Base-by-base conservation (phyloP, 257 asterid genomes). In the Prunella vulgaris region DNA sequence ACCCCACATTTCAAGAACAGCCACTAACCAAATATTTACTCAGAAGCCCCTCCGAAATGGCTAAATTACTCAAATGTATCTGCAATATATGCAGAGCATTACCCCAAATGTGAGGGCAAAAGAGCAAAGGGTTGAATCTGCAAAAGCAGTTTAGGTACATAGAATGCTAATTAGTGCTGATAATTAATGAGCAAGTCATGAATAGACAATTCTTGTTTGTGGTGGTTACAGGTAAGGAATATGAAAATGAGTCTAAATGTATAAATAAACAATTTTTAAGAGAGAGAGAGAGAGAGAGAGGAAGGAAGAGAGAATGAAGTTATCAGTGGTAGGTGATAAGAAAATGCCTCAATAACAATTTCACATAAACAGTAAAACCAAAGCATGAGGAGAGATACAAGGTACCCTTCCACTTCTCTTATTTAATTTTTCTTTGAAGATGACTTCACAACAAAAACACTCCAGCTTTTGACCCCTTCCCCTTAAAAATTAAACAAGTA, bases 311-410 rank as follows among this genome's bases (percentile, higher is more conserved):
- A 82, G 76, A 77, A 77, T 78, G 88, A 87, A 84, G 89, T 88
- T 84, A 78, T 90, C 94, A 82, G 68, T 72, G 86, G 84, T 90
- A 80, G 95, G 96, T 86, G 80, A 75, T 82, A 80, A 83, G 84
- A 83, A 86, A 88, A 83, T 64, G 82, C 70, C 86, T 79, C 76
- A 57, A 66, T 73, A 76, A 75, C 79, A 62, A 76, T 64, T 76
- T 38, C 49, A 66, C 62, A 61, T 66, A 66, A 46, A 77, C 87
- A 83, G 92, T 88, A 75, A 83, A 77, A 80, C 80, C 65, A 75
- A 88, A 85, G 92, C 84, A 79, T 87, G 70, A 68, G 64, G 66
- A 79, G 72, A 81, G 83, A 73, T 75, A 77, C 73, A 78, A 74
- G 80, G 82, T 74, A 78, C 25, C 77, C 81, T 74, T 62, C 70